Evolutionary conservation across 148 eudicot species (phyloP), one percentile per base, ranked within the genome.

Genomic region (Amaranthus cruentus): DNA sequence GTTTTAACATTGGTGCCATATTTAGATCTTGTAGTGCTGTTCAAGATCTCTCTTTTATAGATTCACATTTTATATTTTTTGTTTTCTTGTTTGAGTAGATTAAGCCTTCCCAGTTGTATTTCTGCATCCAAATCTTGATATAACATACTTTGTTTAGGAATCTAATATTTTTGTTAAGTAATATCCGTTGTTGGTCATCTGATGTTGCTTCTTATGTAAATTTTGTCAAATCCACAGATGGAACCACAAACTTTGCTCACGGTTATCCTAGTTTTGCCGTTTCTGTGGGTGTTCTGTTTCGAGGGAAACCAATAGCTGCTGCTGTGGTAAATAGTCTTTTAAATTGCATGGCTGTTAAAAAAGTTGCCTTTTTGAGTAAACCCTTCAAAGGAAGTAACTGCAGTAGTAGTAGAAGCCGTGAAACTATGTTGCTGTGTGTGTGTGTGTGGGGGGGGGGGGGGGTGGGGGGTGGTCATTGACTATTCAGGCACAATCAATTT

Each of bases 251-350:
- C 76, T 95, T 95, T 72, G 97, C 99, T 62, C 99, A 95, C 82
- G 81, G 97, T 67, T 95, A 95, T 85, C 99, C 99, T 57, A 88
- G 96, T 87, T 95, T 95, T 81, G 97, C 94, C 44, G 97, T 95
- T 76, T 95, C 97, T 76, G 89, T 95, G 67, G 99, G 91, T 77
- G 92, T 95, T 77, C 86, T 95, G 62, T 95, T 71, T 76, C 86
- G 84, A 78, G 99, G 99, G 75, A 91, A 81, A 77, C 99, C 99
- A 71, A 92, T 87, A 66, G 99, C 96, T 76, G 96, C 96, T 75
- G 83, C 91, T 73, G 99, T 95, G 97, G 99, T 95, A 87, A 70
- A 18, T 75, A 57, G 74, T 21, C 14, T 11, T 42, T 54, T 65
- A 9, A 42, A 38, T 64, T 9, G 18, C 63, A 8, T 54, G 50